Base-by-base conservation (phyloP, 1,139 yeast species). In the Hyphopichia fennica region DNA sequence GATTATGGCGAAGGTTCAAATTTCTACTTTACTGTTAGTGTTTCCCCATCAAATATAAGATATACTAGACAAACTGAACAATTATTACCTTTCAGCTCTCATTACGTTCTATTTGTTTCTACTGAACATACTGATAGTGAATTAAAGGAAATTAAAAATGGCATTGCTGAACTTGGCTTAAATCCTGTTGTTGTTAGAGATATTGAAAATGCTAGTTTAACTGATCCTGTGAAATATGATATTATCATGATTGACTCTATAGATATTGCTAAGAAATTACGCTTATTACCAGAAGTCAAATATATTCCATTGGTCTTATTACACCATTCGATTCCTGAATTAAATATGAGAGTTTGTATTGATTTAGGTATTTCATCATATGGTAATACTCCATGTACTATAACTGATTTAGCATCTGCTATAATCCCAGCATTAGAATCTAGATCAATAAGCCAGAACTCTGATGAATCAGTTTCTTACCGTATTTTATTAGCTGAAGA, bases 341-440 rank as follows among this genome's bases (percentile, higher is more conserved):
- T 87, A 55, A 87, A 86, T 58, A 82, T 88, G 82, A 81, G 90
- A 59, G 73, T 81, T 20, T 88, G 96, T 62, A 75, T 88, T 41
- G 96, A 88, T 58, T 70, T 88, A 53, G 96, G 96, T 55, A 87
- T 88, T 45, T 84, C 93, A 5, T 84, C 95, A 0, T 87, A 87
- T 57, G 96, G 96, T 42, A 88, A 87, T 56, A 86, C 95, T 0
- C 96, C 96, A 31, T 87, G 95, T 56, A 79, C 91, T 0, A 81
- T 84, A 4, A 81, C 85, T 37, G 96, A 88, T 58, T 72, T 88
- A 52, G 95, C 93, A 2, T 84, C 88, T 46, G 88, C 89, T 15
- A 72, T 88, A 51, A 80, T 88, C 39, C 95, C 96, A 1, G 96
- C 96, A 0, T 67, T 88, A 43, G 96, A 88, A 57, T 81, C 88